Evolutionary conservation across 306 rosid species (phyloP).

Genomic region (Begonia loranthoides): DNA sequence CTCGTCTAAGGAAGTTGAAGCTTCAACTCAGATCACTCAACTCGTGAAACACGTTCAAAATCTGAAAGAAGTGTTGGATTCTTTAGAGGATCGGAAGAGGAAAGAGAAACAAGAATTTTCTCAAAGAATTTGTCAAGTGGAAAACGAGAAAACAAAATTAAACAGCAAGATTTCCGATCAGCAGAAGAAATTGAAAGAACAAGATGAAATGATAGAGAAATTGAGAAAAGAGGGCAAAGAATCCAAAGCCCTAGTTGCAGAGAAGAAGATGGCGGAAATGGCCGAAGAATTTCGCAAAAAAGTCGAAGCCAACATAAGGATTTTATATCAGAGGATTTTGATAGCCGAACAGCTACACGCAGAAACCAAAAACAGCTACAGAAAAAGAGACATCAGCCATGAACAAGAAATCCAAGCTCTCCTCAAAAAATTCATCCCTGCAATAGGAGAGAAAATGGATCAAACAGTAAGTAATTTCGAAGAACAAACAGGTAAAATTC

Average conservation of each 20-base stretch:
- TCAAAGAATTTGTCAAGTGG: slow-evolving; percentile 16
- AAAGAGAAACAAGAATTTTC: slow-evolving; percentile 19
- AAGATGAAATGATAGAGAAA: slow-evolving; percentile 14
- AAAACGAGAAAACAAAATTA: slow-evolving; percentile 17
- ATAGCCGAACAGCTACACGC: slow-evolving; percentile 57
- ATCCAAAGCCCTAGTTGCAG: slow-evolving; percentile 15
- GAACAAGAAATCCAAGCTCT: slow-evolving; percentile 31
- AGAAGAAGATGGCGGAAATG: slow-evolving; percentile 49
- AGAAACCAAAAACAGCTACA: slow-evolving; percentile 43
- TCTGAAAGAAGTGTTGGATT: slow-evolving; percentile 31
- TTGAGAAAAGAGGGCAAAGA: slow-evolving; percentile 10
- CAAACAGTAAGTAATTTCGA: background rate
- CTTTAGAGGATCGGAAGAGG: slow-evolving; percentile 17
- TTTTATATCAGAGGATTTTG: slow-evolving; percentile 44
- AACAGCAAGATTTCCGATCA: slow-evolving; percentile 28
- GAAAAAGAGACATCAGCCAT: slow-evolving; percentile 16
- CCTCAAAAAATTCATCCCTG: slow-evolving; percentile 16
- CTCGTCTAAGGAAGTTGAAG: slow-evolving; percentile 12
- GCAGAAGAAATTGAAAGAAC: slow-evolving; percentile 22
- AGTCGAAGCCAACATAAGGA: slow-evolving; percentile 39
- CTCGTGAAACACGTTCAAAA: slow-evolving; percentile 17
- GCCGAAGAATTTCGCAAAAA: slow-evolving; percentile 27
- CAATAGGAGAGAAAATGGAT: slow-evolving; percentile 4
- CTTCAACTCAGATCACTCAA: slow-evolving; percentile 19
- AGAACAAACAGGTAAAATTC: slow-evolving; percentile 4